Percentiles rank a stretch among this genome's conserved stretches.
phyloP scores from a whole-genome alignment of 345 rosid species.

The Lagerstroemia speciosa region DNA sequence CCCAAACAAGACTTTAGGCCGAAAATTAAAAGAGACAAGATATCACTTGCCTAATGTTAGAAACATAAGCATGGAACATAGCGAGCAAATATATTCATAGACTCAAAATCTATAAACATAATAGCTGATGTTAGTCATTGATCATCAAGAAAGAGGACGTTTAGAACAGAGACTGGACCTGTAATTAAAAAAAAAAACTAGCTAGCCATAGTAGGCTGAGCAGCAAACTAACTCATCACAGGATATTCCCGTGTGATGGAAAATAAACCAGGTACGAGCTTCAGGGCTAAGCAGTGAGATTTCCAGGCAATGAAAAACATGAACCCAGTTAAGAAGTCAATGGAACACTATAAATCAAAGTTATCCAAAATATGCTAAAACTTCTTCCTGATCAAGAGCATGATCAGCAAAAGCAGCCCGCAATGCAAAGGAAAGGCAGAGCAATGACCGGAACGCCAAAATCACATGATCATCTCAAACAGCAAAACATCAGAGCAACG shows the following conservation, averaged over 20 bases:
- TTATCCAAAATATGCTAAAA: not conserved
- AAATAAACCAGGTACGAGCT: no score
- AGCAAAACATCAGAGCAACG: no score
- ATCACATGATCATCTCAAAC: not conserved
- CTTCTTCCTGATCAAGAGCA: not conserved
- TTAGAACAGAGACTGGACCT: not conserved
- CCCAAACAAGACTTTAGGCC: not conserved
- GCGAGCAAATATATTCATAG: not conserved
- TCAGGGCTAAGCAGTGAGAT: not conserved
- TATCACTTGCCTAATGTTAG: not conserved
- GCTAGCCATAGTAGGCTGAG: no score
- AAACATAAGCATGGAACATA: not conserved
- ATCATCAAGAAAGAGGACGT: not conserved
- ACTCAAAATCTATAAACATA: not conserved
- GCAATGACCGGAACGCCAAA: not conserved
- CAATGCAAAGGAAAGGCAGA: not conserved
- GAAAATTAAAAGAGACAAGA: not conserved
- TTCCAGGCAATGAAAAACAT: not conserved
- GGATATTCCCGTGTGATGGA: no score
- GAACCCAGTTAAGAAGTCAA: no score
- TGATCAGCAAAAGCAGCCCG: not conserved
- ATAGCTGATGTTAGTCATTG: not conserved
- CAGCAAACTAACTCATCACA: no score
- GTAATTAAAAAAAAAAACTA: not conserved
- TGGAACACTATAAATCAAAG: not conserved